phyloP scores from a whole-genome alignment of 371 early-diverging fungal genomes.

The Mortierella sp. region DNA sequence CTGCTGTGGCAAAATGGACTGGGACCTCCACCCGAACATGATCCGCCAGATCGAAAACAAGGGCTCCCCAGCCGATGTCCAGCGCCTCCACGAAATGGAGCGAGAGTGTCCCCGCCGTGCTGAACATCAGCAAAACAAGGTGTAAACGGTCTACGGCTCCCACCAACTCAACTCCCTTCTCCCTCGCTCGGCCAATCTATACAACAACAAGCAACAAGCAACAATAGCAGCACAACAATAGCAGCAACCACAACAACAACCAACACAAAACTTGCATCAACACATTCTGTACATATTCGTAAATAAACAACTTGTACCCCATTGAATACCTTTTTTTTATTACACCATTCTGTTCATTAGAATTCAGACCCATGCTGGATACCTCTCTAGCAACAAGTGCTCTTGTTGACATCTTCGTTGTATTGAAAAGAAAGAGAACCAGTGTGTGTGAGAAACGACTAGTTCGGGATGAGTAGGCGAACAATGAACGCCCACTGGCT shows the following conservation, averaged over 20 bases:
- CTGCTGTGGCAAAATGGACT: slow-evolving; percentile 17
- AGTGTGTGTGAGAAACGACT: no score
- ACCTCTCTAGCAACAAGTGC: no score
- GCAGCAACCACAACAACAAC: not conserved
- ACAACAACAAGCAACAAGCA: not conserved
- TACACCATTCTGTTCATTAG: no score
- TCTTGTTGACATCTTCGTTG: no score
- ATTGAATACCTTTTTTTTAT: no score
- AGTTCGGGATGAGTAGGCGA: no score
- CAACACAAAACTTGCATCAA: not conserved
- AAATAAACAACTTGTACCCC: no score
- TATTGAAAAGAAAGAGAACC: no score
- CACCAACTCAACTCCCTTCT: not conserved
- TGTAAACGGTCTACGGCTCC: not conserved
- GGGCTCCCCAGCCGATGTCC: slow-evolving; percentile 18
- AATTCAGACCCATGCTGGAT: no score
- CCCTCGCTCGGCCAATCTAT: not conserved
- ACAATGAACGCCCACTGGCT: no score
- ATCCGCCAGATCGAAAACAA: slow-evolving; percentile 23
- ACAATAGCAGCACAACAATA: not conserved
- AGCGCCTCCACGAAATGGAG: slow-evolving; percentile 17
- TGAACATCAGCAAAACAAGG: not conserved
- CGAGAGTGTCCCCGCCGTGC: slow-evolving; percentile 8
- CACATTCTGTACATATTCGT: no score
- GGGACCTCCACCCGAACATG: slow-evolving; percentile 20